Conservation (phyloP, 1,139 yeast genomes). For the Blastobotrys persicus region DNA sequence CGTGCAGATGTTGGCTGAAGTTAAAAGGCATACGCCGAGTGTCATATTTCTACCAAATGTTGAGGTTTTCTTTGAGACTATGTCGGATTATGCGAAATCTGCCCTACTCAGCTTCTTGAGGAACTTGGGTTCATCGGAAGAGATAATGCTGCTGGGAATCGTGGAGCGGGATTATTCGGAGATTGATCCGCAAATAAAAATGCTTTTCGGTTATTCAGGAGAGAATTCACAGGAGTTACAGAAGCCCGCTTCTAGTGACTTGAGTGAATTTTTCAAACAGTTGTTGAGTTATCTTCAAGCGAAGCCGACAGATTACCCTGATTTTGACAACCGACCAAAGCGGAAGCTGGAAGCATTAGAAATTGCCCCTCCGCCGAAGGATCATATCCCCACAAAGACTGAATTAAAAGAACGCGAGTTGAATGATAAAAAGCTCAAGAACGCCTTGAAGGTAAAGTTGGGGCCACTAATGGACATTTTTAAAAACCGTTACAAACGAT, state of each 20-base stretch:
- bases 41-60: constrained; percentile 81
- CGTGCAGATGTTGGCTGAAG: constrained; percentile 84
- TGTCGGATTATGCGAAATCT: constrained; percentile 67
- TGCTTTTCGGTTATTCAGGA: constrained; percentile 55
- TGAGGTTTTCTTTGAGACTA: constrained; percentile 70
- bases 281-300: constrained; percentile 56
- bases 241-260: constrained; percentile 46
- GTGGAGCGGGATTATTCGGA: constrained; percentile 50
- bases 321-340: constrained; percentile 39
- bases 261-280: constrained; percentile 55
- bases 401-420: constrained; percentile 55
- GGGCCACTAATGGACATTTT: constrained; percentile 88
- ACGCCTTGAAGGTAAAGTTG: constrained; percentile 76
- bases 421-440: constrained; percentile 77
- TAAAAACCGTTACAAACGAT: constrained; percentile 81
- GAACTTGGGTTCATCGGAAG: constrained; percentile 68
- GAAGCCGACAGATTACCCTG: constrained; percentile 58
- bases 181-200: constrained; percentile 40
- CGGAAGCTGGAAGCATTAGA: constrained; percentile 44
- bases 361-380: constrained; percentile 38
- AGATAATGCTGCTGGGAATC: constrained; percentile 72
- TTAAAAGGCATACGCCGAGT: constrained; percentile 86
- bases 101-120: constrained; percentile 70
- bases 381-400: constrained; percentile 24
- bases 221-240: constrained; percentile 49